Evolutionary conservation across 2,329 filamentous ascomycete species (phyloP).

Genomic region (Aspergillus eucalypticola): DNA sequence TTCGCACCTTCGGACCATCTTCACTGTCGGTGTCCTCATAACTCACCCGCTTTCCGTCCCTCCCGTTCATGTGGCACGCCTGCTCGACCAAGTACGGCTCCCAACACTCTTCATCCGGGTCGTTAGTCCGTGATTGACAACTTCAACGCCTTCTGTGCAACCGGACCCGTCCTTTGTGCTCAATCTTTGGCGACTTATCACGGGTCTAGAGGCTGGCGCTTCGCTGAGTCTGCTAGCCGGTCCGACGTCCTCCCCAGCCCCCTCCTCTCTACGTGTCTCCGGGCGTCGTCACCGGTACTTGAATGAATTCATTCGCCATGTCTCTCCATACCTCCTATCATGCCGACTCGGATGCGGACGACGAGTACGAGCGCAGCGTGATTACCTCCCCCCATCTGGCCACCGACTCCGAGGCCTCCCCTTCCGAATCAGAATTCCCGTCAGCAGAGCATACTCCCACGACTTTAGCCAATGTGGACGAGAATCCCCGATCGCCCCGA

Average conservation of each 20-base stretch:
- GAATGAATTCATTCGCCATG: slow-evolving; percentile 31
- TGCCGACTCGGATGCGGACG: slow-evolving; percentile 65
- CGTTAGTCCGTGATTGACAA: neutral
- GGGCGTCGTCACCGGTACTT: slow-evolving; percentile 18
- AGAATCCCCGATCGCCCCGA: slow-evolving; percentile 55
- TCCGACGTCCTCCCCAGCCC: slow-evolving; percentile 17
- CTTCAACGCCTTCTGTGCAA: neutral
- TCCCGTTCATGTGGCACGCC: slow-evolving; percentile 22
- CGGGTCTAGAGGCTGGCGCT: neutral
- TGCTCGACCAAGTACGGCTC: slow-evolving; percentile 11
- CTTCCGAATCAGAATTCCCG: slow-evolving; percentile 58
- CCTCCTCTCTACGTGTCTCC: slow-evolving; percentile 9
- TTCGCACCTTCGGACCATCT: neutral
- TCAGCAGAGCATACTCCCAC: slow-evolving; percentile 65
- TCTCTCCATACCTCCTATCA: slow-evolving; percentile 55
- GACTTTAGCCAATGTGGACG: slow-evolving; percentile 55
- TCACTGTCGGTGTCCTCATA: slow-evolving; percentile 5
- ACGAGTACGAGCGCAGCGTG: slow-evolving; percentile 64
- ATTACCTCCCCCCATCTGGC: slow-evolving; percentile 59
- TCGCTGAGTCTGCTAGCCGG: slow-evolving; percentile 5
- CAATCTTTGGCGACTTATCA: neutral
- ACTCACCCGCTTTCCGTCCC: slow-evolving; percentile 19
- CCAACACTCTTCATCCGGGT: neutral
- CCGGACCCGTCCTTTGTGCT: neutral
- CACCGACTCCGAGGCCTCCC: slow-evolving; percentile 58